Conservation (phyloP, 2,329 filamentous ascomycete species). For the Colletotrichum sp. region DNA sequence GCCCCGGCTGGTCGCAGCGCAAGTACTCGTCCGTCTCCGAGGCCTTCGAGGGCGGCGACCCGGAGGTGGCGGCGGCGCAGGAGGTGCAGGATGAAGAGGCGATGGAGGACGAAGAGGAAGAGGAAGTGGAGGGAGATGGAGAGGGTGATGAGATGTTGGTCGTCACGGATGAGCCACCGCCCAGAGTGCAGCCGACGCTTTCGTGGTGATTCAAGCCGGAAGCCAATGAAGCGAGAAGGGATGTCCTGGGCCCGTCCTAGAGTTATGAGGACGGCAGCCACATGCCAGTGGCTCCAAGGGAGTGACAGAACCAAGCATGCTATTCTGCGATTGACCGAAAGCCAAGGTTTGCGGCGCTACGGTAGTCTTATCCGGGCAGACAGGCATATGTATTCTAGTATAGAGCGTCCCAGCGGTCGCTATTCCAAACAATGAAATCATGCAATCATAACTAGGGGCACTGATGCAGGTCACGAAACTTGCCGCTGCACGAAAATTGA, state of each 20-base stretch:
- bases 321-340: not conserved
- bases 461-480: not conserved
- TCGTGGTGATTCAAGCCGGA: slow-evolving; percentile 5
- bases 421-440: not conserved
- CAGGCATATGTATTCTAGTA: not conserved
- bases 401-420: not conserved
- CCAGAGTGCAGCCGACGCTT: not conserved
- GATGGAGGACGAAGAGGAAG: slow-evolving; percentile 31
- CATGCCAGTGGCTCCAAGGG: not conserved
- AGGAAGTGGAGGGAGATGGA: slow-evolving; percentile 3
- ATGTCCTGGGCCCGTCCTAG: not conserved
- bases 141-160: slow-evolving; percentile 31
- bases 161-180: slow-evolving; percentile 29
- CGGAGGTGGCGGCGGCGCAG: slow-evolving; percentile 28
- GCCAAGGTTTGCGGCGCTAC: not conserved
- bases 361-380: not conserved
- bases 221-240: not conserved
- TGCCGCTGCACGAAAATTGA: not conserved
- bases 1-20: slow-evolving; percentile 17
- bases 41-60: slow-evolving; percentile 31
- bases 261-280: not conserved
- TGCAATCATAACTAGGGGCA: not conserved
- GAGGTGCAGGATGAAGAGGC: slow-evolving; percentile 14
- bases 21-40: slow-evolving; percentile 39
- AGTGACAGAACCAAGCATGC: not conserved